These are phyloP conservation scores for Metschnikowia aberdeeniae DNA, from an alignment of 805 yeast species.

Conservation along the genomic window DNA sequence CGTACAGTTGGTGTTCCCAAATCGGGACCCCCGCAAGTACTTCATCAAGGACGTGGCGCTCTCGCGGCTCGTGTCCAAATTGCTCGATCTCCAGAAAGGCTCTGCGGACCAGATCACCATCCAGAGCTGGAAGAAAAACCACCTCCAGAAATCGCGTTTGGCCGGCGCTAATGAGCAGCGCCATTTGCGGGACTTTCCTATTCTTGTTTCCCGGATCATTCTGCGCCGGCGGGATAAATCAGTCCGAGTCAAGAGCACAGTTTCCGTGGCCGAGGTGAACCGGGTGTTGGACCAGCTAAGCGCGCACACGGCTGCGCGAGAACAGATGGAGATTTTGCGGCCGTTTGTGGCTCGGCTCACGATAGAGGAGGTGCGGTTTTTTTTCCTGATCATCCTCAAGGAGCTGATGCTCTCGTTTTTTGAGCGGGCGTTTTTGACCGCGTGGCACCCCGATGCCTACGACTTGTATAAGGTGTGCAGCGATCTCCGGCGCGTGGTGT, in stretches of 20 bases:
- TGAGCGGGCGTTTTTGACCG: constrained; percentile 51
- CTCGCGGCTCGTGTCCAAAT: constrained; percentile 43
- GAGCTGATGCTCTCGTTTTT: constrained; percentile 55
- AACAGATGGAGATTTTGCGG: constrained; percentile 43
- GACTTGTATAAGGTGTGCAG: constrained; percentile 62
- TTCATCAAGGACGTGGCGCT: constrained; percentile 61
- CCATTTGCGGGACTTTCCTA: constrained; percentile 35
- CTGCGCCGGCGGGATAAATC: constrained; percentile 52
- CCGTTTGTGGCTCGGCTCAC: constrained; percentile 52
- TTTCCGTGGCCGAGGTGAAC: constrained; percentile 31
- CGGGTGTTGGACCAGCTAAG: constrained; percentile 26
- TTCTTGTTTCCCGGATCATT: constrained; percentile 48
- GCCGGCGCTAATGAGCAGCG: constrained; percentile 43
- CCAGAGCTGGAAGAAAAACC: constrained; percentile 34
- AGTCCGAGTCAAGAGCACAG: constrained; percentile 19
- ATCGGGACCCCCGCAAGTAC: constrained; percentile 58
- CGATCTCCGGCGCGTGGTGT: constrained; percentile 56
- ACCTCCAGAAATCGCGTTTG: constrained; percentile 28
- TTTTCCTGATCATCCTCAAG: constrained; percentile 64
- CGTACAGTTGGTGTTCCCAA: constrained; percentile 57
- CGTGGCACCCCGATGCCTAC: constrained; percentile 80
- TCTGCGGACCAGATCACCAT: constrained; percentile 54
- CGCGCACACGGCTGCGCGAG: constrained; percentile 23
- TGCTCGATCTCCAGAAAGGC: constrained; percentile 55
- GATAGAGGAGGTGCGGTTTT: constrained; percentile 61